Conservation (phyloP, 2,329 filamentous ascomycete species). For the Penicillium sclerotigenum region DNA sequence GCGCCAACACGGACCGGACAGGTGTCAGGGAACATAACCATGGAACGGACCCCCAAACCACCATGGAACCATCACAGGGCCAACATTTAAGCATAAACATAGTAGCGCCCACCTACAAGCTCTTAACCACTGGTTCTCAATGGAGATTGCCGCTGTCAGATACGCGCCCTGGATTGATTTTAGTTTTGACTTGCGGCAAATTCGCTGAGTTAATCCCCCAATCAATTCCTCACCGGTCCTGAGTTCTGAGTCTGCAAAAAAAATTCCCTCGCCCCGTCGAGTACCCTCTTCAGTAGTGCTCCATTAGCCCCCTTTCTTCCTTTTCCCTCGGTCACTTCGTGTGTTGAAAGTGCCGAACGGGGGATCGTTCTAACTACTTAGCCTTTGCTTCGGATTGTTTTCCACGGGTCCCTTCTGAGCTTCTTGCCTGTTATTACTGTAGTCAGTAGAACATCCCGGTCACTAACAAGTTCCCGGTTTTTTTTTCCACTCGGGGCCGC, state of each 20-base stretch:
- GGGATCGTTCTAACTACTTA: neutral
- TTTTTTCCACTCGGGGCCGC: conserved; percentile 2
- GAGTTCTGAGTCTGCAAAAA: neutral
- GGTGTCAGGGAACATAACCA: conserved; percentile 15
- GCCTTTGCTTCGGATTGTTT: neutral
- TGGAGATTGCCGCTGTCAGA: conserved; percentile 21
- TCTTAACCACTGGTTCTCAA: conserved; percentile 13
- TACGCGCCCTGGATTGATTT: neutral
- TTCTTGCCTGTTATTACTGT: neutral
- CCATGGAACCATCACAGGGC: conserved; percentile 8
- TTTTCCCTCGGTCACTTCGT: neutral
- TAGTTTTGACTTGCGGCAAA: neutral
- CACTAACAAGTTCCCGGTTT: conserved; percentile 4
- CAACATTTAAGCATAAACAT: conserved; percentile 25
- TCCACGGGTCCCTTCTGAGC: neutral
- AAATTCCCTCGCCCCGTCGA: neutral
- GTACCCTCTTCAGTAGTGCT: neutral
- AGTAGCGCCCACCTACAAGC: conserved; percentile 18
- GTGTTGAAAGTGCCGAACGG: neutral
- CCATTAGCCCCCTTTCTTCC: neutral
- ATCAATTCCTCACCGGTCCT: neutral
- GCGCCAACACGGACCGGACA: conserved; percentile 5
- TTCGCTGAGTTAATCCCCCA: neutral
- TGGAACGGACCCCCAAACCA: conserved; percentile 16
- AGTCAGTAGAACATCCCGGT: neutral